These are phyloP conservation scores for Gorgonomyces haynaldii DNA, from an alignment of 192 early-diverging fungal species.

Conservation along the genomic window DNA sequence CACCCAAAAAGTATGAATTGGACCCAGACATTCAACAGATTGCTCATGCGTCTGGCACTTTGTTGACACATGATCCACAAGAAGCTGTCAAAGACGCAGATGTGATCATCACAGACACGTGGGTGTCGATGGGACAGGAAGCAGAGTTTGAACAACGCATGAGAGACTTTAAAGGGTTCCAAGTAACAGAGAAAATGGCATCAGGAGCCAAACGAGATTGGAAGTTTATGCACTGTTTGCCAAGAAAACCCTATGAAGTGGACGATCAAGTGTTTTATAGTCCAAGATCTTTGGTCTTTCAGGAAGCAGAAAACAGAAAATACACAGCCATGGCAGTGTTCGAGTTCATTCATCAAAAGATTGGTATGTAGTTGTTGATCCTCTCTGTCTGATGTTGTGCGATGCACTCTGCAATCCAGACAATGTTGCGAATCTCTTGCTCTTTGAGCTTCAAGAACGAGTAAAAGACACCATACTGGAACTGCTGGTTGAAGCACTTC, in stretches of 20 bases:
- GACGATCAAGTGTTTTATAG: slow-evolving; percentile 90
- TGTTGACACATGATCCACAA: slow-evolving; percentile 54
- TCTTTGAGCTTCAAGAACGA: slow-evolving; percentile 92
- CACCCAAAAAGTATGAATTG: slow-evolving; percentile 70
- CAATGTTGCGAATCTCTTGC: slow-evolving; percentile 96
- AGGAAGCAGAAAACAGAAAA: slow-evolving; percentile 98
- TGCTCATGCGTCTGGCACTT: slow-evolving; percentile 11
- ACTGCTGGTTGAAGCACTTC: slow-evolving; percentile 87
- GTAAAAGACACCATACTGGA: slow-evolving; percentile 93
- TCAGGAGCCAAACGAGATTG: slow-evolving; percentile 68
- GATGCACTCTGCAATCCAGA: slow-evolving; percentile 99
- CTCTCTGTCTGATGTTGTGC: slow-evolving; percentile 94
- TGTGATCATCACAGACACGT: slow-evolving; percentile 94
- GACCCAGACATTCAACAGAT: slow-evolving; percentile 54
- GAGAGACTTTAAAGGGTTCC: slow-evolving; percentile 74
- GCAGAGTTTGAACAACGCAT: slow-evolving; percentile 73
- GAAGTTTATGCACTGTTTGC: slow-evolving; percentile 98
- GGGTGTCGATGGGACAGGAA: slow-evolving; percentile 99
- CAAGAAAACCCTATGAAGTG: slow-evolving; percentile 93
- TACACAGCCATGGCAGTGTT: slow-evolving; percentile 89
- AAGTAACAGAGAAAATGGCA: slow-evolving; percentile 76
- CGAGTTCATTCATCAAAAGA: slow-evolving; percentile 68
- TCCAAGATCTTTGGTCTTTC: slow-evolving; percentile 86
- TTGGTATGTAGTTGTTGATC: slow-evolving; percentile 86
- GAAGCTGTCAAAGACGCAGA: slow-evolving; percentile 73